phyloP scores from a whole-genome alignment of 2,329 filamentous ascomycete genomes.

The Ophiognomonia clavigignenti-juglandacearum region DNA sequence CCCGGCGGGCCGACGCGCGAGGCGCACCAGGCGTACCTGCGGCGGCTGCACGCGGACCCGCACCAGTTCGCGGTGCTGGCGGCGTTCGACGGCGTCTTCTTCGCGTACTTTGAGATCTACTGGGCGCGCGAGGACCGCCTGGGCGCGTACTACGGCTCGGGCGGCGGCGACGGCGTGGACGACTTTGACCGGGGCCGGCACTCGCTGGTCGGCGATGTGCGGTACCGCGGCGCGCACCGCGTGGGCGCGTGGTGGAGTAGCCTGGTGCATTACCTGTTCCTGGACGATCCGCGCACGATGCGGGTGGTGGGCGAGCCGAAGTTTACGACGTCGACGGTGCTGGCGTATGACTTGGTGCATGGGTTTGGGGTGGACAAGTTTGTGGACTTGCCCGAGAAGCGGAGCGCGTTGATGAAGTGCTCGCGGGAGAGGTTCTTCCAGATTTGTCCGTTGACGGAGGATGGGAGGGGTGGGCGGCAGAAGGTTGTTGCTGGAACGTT shows the following conservation, averaged over 20 bases:
- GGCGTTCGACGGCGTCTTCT: slow-evolving; percentile 64
- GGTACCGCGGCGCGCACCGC: slow-evolving; percentile 55
- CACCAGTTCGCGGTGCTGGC: slow-evolving; percentile 68
- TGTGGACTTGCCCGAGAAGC: slow-evolving; percentile 67
- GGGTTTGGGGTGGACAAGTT: slow-evolving; percentile 69
- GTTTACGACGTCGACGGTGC: slow-evolving; percentile 62
- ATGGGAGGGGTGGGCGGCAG: slow-evolving; percentile 31
- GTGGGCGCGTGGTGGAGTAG: slow-evolving; percentile 59
- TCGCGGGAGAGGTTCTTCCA: slow-evolving; percentile 67
- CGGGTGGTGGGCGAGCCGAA: slow-evolving; percentile 66
- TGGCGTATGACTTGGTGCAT: slow-evolving; percentile 71
- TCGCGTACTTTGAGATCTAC: slow-evolving; percentile 78
- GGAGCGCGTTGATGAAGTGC: slow-evolving; percentile 62
- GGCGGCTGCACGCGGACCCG: slow-evolving; percentile 63
- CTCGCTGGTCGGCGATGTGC: slow-evolving; percentile 53
- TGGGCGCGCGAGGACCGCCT: slow-evolving; percentile 62
- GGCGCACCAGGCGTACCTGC: slow-evolving; percentile 68
- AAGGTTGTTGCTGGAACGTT: slow-evolving; percentile 50
- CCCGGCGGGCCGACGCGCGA: slow-evolving; percentile 72
- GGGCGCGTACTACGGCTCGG: slow-evolving; percentile 50
- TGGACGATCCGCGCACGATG: slow-evolving; percentile 55
- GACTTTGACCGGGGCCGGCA: slow-evolving; percentile 57
- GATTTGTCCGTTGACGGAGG: slow-evolving; percentile 52
- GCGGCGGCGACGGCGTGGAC: too few relatives aligned
- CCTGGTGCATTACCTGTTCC: slow-evolving; percentile 58